These are phyloP conservation scores for Suillus ampliporus DNA, from an alignment of 768 basidiomycete genomes.

Conservation along the genomic window DNA sequence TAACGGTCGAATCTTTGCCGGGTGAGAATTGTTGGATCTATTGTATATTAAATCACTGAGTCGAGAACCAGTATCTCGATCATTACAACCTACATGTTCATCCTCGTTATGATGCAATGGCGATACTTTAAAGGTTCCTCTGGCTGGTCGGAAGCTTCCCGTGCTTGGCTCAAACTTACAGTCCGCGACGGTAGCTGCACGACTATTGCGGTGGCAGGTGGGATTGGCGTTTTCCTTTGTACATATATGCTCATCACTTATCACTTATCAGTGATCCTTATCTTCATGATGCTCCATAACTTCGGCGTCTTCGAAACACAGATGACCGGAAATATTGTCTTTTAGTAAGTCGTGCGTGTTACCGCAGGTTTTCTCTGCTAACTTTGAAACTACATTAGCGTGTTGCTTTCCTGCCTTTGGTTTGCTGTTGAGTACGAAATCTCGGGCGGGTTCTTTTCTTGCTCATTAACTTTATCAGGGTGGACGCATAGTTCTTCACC, in stretches of 20 bases:
- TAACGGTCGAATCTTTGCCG: constrained; percentile 24
- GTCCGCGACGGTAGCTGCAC: constrained; percentile 24
- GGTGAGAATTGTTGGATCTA: constrained; percentile 12
- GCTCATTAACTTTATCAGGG: neutral
- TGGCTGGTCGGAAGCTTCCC: neutral
- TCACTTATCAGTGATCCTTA: constrained; percentile 23
- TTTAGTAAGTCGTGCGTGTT: constrained; percentile 22
- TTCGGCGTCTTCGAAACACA: constrained; percentile 16
- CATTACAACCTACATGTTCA: constrained; percentile 17
- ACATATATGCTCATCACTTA: neutral
- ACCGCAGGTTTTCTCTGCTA: neutral
- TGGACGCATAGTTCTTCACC: neutral
- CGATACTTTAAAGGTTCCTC: constrained; percentile 13
- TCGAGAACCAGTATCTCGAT: constrained; percentile 21
- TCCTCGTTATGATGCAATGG: constrained; percentile 28
- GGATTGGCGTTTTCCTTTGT: neutral
- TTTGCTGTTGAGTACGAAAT: constrained; percentile 4
- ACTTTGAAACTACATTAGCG: neutral
- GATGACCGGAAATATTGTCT: constrained; percentile 26
- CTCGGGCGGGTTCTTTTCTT: neutral
- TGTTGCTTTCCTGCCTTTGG: neutral
- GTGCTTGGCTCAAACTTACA: neutral
- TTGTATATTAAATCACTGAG: neutral
- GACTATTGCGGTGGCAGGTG: constrained; percentile 19
- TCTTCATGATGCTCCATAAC: constrained; percentile 26